Base-by-base conservation (phyloP, 805 yeast species). In the Nakazawaea ernobii region DNA sequence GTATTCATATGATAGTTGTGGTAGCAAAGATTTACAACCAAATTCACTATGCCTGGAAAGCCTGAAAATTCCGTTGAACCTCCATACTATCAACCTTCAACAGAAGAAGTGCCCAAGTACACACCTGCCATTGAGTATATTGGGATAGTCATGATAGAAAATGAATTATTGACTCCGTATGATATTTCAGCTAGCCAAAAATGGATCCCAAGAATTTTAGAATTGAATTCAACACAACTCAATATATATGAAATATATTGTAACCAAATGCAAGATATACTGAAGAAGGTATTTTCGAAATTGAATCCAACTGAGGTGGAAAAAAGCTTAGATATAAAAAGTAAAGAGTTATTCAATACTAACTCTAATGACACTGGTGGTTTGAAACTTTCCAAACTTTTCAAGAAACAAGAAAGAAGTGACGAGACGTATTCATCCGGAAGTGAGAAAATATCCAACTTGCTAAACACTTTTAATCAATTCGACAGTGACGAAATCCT, bases 151-250 rank as follows among this genome's bases (percentile, higher is more conserved):
- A 32, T 47, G 43, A 32, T 32, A 6, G 15, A 26, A 27, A 28
- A 9, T 8, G 49, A 47, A 20, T n/a, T 32, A 32, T 11, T 5
- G n/a, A 27, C 39, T 2, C 49, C 49, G 10, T 38, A 32, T 14
- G n/a, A 30, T 10, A n/a, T 6, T 8, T 8, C 20, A 10, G 14
- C 20, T 9, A 35, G 30, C n/a, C 6, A 29, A 6, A 32, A 9
- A 13, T 47, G 49, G 49, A 17, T n/a, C 32, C 46, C 46, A 6
- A 11, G 17, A 8, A 32, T 47, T 11, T 7, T 47, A 14, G 46
- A 47, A 28, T 33, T 47, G 35, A 42, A 47, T 26, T 47, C 49
- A 6, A 47, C 49, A 2, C 46, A 42, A 30, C 17, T 47, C 32
- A 47, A 47, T 24, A 5, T 47, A 8, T 47, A 42, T 40, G 14